phyloP scores from a whole-genome alignment of 169 alveolate genomes.

The Eimeria sp. region DNA sequence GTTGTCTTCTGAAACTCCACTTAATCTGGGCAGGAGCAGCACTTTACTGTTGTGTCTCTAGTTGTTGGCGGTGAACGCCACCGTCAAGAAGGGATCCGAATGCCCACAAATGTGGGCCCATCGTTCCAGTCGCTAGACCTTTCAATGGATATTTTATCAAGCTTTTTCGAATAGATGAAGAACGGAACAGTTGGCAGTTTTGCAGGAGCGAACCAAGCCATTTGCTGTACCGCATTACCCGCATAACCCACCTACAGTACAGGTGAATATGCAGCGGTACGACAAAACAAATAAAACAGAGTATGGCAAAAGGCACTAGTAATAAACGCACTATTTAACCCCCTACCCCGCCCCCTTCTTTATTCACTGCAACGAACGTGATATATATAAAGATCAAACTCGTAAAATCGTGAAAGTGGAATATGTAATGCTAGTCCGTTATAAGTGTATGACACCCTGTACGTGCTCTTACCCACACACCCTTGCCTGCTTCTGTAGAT shows the following conservation, averaged over 20 bases:
- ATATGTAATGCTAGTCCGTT: too few species aligned
- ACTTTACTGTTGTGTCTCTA: not conserved
- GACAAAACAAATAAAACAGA: not conserved
- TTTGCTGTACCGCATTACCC: not conserved
- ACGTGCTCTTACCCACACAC: too few species aligned
- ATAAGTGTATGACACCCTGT: too few species aligned
- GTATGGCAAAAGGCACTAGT: not conserved
- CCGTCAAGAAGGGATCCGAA: not conserved
- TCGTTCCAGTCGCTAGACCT: not conserved
- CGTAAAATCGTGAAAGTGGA: too few species aligned
- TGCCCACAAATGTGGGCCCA: not conserved
- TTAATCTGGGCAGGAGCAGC: not conserved
- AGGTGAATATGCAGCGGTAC: not conserved
- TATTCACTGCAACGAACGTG: too few species aligned
- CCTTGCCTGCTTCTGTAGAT: too few species aligned
- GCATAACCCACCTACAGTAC: not conserved
- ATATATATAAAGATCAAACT: too few species aligned
- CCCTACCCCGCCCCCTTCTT: too few species aligned
- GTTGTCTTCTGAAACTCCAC: not conserved
- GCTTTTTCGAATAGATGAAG: not conserved
- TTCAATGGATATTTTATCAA: not conserved
- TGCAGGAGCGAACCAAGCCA: not conserved
- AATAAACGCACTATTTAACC: not conserved
- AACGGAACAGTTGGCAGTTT: not conserved
- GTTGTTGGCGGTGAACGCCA: not conserved